These are phyloP conservation scores for Talaromyces adpressus DNA, from an alignment of 495 filamentous ascomycete genomes.

Conservation along the genomic window DNA sequence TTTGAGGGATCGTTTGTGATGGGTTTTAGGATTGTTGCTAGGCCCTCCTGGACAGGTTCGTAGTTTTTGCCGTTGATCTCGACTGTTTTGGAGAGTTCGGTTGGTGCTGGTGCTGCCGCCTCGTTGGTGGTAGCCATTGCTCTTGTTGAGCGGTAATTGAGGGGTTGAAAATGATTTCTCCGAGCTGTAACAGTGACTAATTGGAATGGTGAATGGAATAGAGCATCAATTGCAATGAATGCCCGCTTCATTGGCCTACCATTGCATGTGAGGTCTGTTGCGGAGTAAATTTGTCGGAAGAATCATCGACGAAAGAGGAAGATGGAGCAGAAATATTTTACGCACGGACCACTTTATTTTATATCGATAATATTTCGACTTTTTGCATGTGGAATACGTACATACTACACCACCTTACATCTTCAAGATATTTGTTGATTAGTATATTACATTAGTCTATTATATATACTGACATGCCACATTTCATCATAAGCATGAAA, in stretches of 20 bases:
- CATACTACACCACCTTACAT: background rate
- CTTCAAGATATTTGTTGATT: background rate
- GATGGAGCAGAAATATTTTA: background rate
- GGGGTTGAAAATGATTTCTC: background rate
- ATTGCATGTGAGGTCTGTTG: background rate
- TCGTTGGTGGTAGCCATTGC: background rate
- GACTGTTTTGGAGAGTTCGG: slow-evolving; percentile 11
- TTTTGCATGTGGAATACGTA: background rate
- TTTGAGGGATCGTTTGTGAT: slow-evolving; percentile 23
- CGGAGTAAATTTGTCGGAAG: background rate
- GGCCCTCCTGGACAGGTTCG: slow-evolving; percentile 60
- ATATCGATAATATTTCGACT: background rate
- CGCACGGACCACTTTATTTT: slow-evolving; percentile 5
- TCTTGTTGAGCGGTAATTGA: background rate
- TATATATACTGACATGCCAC: slow-evolving; percentile 2
- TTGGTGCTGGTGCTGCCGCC: background rate
- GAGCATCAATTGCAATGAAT: background rate
- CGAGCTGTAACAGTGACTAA: background rate
- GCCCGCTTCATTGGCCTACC: background rate
- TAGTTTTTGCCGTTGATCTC: slow-evolving; percentile 45
- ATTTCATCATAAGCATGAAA: background rate
- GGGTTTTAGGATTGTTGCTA: slow-evolving; percentile 59
- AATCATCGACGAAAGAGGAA: background rate
- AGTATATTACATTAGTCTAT: background rate
- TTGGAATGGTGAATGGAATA: background rate